Percentiles rank a stretch among this genome's conserved stretches.
phyloP scores from a whole-genome alignment of 345 rosid species.

The Psidium friedrichsthalianum region DNA sequence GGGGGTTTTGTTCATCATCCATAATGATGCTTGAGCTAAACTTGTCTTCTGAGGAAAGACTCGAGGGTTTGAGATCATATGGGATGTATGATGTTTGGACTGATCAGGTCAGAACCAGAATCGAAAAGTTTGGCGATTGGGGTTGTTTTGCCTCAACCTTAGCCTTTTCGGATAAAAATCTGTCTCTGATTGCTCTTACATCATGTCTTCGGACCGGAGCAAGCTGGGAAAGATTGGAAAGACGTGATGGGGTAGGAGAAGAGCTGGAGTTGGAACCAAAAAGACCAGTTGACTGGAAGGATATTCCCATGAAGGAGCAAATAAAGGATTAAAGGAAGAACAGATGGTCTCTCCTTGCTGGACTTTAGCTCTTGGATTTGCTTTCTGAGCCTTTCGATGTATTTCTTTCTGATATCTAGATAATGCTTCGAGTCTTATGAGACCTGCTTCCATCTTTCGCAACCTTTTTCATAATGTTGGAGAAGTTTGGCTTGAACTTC shows the following conservation, averaged over 20 bases:
- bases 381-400: accelerated
- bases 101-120: no score
- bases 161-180: no score
- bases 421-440: neutral
- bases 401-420: neutral
- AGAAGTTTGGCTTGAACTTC: neutral
- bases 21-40: neutral
- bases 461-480: neutral
- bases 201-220: no score
- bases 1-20: neutral
- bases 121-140: no score
- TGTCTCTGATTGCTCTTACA: no score
- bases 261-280: no score
- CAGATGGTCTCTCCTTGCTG: neutral
- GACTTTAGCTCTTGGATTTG: neutral
- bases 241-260: no score
- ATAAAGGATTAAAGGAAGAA: neutral
- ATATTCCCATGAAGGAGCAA: no score
- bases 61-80: neutral
- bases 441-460: neutral
- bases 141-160: no score
- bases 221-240: no score
- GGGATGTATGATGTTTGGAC: neutral
- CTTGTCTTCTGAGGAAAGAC: neutral
- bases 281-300: no score